Evolutionary conservation across 1,139 yeast genomes (phyloP), one percentile per base, ranked within the genome.

Genomic region (Debaryomyces psychrophilus): DNA sequence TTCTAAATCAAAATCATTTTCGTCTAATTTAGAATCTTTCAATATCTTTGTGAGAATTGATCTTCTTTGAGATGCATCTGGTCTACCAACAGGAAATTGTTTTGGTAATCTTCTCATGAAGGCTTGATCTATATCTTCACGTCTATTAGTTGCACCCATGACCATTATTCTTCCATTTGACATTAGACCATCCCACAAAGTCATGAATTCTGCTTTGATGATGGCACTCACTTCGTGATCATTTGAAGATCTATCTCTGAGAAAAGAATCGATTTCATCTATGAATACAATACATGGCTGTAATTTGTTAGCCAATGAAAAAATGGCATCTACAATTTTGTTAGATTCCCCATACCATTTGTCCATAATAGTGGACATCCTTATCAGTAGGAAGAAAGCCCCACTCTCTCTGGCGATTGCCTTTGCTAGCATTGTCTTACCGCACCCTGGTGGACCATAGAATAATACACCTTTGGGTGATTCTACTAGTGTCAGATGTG

Each of bases 291-390:
- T 93, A 65, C 97, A 90, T 1, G 99, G 99, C 64, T 90, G 93
- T 39, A 93, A 76, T 63, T 93, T 93, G 51, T 82, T 79, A 4
- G 98, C 99, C 50, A 93, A 75, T 9, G 96, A 86, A 61, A 93
- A 93, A 39, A 93, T 82, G 2, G 97, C 99, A 54, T 93, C 96
- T 1, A 92, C 95, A 40, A 92, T 84, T 69, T 93, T 93, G 66
- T 93, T 93, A 40, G 95, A 85, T 65, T 93, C 99, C 15, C 99
- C 99, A 64, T 90, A 93, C 97, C 97, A 93, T 67, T 93, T 93
- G 69, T 95, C 98, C 95, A 93, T 89, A 18, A 93, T 82, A 1
- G 95, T 85, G 6, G 97, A 90, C 95, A 93, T 89, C 65, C 96
- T 80, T 46, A 93, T 87, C 62, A 92, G 90, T 45, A 93, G 79